Evolutionary conservation across 2,329 filamentous ascomycete species (phyloP).

Genomic region (Fusarium sp.): DNA sequence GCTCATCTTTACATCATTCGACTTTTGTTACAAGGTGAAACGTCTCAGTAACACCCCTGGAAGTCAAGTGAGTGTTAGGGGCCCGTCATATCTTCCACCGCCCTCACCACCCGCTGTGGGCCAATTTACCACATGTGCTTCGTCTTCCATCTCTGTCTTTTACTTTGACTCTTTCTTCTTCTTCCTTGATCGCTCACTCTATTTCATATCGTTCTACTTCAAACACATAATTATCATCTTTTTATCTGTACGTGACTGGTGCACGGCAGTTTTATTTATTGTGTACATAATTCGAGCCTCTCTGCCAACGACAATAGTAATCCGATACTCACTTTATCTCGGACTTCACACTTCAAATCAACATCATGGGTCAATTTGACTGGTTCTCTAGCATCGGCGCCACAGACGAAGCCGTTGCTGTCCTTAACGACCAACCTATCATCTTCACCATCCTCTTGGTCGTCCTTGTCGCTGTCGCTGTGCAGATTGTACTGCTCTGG

Average conservation of each 20-base stretch:
- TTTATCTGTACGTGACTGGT: constrained; percentile 44
- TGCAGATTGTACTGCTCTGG: constrained; percentile 63
- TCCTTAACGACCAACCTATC: constrained; percentile 70
- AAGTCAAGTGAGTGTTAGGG: constrained; percentile 34
- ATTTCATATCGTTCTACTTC: constrained; percentile 11
- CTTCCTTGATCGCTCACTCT: constrained; percentile 12
- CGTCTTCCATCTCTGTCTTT: constrained; percentile 25
- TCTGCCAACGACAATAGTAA: constrained; percentile 2
- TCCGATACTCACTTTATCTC: neutral
- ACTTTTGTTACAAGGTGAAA: constrained; percentile 60
- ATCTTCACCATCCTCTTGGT: constrained; percentile 69
- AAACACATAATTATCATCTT: constrained; percentile 10
- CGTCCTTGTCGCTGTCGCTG: constrained; percentile 62
- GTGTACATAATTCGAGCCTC: constrained; percentile 18
- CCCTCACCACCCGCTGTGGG: constrained; percentile 38
- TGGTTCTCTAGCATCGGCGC: constrained; percentile 69
- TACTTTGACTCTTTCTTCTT: constrained; percentile 26
- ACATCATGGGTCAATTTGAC: constrained; percentile 64
- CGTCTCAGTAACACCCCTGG: constrained; percentile 47
- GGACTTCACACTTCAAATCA: neutral
- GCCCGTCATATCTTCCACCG: constrained; percentile 29
- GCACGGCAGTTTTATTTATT: constrained; percentile 29
- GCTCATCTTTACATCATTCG: constrained; percentile 39
- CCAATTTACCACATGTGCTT: constrained; percentile 44
- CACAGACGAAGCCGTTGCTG: constrained; percentile 67